These are phyloP conservation scores for Pneumocystis oryctolagi DNA, from an alignment of 1,139 yeast genomes.

Conservation along the genomic window DNA sequence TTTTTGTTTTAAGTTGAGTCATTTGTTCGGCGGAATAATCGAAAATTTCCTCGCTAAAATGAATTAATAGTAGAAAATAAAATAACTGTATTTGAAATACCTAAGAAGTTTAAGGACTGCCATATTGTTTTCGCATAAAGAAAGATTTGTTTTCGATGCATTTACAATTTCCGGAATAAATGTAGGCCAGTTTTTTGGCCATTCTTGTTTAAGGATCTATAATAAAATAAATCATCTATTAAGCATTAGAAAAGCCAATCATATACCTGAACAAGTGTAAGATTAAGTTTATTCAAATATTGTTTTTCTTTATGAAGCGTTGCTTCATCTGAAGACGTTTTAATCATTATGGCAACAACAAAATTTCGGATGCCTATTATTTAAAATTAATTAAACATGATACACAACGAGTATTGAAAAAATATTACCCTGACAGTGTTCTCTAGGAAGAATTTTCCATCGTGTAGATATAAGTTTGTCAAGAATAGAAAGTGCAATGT, in stretches of 20 bases:
- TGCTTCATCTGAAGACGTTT: constrained; percentile 77
- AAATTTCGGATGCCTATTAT: constrained; percentile 68
- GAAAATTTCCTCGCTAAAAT: constrained; percentile 73
- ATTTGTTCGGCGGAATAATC: constrained; percentile 88
- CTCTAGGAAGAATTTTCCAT: constrained; percentile 85
- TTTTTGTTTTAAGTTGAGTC: constrained; percentile 87
- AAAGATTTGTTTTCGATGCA: constrained; percentile 70
- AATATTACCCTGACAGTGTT: constrained; percentile 34
- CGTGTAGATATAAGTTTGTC: constrained; percentile 80
- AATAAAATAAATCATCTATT: not conserved
- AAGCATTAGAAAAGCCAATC: not conserved
- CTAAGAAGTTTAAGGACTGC: constrained; percentile 60
- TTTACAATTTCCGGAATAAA: constrained; percentile 85
- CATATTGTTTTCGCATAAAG: constrained; percentile 96
- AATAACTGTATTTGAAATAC: not conserved
- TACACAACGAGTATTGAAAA: constrained; percentile 25
- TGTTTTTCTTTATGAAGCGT: constrained; percentile 63
- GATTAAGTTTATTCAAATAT: constrained; percentile 79
- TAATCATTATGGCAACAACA: constrained; percentile 81
- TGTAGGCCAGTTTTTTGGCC: constrained; percentile 99
- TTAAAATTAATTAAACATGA: not conserved
- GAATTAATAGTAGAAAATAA: not conserved
- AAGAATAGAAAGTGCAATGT: constrained; percentile 72
- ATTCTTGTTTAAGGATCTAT: constrained; percentile 87
- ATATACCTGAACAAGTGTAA: constrained; percentile 50